Base-by-base conservation (phyloP, 176 grass and related monocot genomes). In the Thalia dealbata region DNA sequence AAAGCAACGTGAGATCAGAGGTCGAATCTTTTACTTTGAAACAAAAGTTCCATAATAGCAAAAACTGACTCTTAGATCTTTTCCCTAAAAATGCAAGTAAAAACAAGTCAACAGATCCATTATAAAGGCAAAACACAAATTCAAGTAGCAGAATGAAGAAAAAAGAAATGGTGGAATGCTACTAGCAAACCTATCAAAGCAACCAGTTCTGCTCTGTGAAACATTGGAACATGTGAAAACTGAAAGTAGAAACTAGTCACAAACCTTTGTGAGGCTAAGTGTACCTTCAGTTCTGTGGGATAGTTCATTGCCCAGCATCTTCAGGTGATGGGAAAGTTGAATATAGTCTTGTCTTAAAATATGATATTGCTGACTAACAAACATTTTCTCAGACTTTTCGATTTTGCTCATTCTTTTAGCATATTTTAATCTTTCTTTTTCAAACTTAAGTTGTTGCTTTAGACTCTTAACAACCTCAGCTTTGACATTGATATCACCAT, bases 401-500 rank as follows among this genome's bases (percentile, higher is more conserved):
- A 97, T 78, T 38, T 91, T 92, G 0, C 51, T 68, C 65, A 91
- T 82, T 58, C 79, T 86, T 82, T 86, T 92, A 2, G 70, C 76
- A 81, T 91, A 81, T 72, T 91, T 97, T 73, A 86, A 15, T 77
- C 88, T 85, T 41, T 80, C 77, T 86, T 93, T 99, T 83, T 84
- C 92, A n/a, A 87, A 79, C 76, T 99, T 99, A 67, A 99, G 95
- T 75, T 93, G 86, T 52, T 91, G 81, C 86, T 86, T 99, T 38
- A 99, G 76, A 81, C 88, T 72, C 72, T 84, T 91, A 64, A 88
- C 59, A 73, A 75, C 79, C 51, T 73, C 76, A 91, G 54, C 64
- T 84, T 79, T 81, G n/a, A 52, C 75, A 68, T 43, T 56, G 76
- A 28, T 52, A 61, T 56, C 81, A 74, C 45, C 14, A 70, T 63